Evolutionary conservation across 192 early-diverging fungal genomes (phyloP), one percentile per base, ranked within the genome.

Genomic region (Cetraspora pellucida): DNA sequence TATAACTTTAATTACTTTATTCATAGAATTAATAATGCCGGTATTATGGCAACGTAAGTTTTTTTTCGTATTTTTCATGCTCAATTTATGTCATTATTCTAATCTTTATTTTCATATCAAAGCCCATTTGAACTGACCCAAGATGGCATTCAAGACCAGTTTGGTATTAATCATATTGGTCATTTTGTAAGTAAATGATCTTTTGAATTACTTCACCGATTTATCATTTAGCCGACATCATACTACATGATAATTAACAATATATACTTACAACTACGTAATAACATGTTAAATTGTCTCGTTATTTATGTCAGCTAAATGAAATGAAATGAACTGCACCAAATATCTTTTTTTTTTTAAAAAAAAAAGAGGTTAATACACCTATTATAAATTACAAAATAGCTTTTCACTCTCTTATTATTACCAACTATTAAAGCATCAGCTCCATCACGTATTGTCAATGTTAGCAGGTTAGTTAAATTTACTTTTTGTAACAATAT

Each of bases 81-180:
- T 66, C 30, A 4, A 37, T 8, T 8, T 66, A 8, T 27, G 4
- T 19, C 5, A 30, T 66, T 43, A 66, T 11, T 59, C 19, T 37
- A 6, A 37, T 10, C 10, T 65, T 25, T 37, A 14, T 65, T 27
- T 30, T 28, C 25, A 65, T 49, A 14, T 5, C 27, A 37, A 47
- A 70, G 68, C 17, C 78, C 82, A 0, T 83, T 64, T 44, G 46
- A 23, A 1, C 58, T 83, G 4, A 77, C 75, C 23, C 77, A 64
- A 16, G 81, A 84, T 63, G 83, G 83, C 0, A 84, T 84, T 58
- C 81, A 84, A 68, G 43, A 28, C 3, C 82, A 85, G 49, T 83
- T 89, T 71, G 83, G 80, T 0, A 81, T 78, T 2, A 89, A 89
- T 43, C 83, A 87, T 55, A 77, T 86, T 64, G 87, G 78, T 61